Conservation (phyloP, 352 stramenopile species). For the Phytopythium delawarense region DNA sequence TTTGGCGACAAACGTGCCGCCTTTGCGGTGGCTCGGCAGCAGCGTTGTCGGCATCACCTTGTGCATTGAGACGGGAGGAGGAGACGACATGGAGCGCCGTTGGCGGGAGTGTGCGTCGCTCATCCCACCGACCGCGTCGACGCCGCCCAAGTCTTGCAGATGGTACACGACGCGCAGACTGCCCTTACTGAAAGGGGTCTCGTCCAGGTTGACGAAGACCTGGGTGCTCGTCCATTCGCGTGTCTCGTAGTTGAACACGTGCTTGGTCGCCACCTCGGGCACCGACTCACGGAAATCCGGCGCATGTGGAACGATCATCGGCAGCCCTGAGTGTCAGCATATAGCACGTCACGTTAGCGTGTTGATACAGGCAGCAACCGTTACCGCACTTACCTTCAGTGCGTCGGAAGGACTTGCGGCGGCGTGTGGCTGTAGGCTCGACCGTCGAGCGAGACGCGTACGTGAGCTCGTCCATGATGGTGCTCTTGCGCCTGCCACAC, state of each 20-base stretch:
- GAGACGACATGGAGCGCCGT: constrained; percentile 21
- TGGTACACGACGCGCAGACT: constrained; percentile 81
- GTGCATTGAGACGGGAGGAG: constrained; percentile 5
- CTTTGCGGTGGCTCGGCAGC: neutral
- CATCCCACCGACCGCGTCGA: constrained; percentile 8
- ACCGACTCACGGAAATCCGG: constrained; percentile 60
- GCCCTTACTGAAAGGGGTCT: constrained; percentile 79
- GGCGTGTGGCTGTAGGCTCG: constrained; percentile 30
- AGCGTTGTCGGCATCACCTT: neutral
- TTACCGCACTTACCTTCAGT: constrained; percentile 20
- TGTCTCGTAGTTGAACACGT: constrained; percentile 77
- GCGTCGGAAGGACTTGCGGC: constrained; percentile 24
- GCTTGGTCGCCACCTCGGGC: constrained; percentile 62
- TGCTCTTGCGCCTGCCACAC: constrained; percentile 49
- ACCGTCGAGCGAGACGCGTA: constrained; percentile 34
- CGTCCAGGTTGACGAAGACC: constrained; percentile 72
- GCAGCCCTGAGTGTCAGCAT: constrained; percentile 30
- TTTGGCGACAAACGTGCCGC: constrained; percentile 78
- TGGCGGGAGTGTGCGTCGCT: constrained; percentile 6
- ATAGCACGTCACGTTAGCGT: neutral
- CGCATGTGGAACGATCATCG: constrained; percentile 69
- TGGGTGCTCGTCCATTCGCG: constrained; percentile 67
- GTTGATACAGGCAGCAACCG: neutral
- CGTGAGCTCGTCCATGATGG: constrained; percentile 75
- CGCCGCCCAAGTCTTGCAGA: constrained; percentile 53